phyloP scores from a whole-genome alignment of 2,329 filamentous ascomycete genomes.

The Penicillium sclerotigenum region DNA sequence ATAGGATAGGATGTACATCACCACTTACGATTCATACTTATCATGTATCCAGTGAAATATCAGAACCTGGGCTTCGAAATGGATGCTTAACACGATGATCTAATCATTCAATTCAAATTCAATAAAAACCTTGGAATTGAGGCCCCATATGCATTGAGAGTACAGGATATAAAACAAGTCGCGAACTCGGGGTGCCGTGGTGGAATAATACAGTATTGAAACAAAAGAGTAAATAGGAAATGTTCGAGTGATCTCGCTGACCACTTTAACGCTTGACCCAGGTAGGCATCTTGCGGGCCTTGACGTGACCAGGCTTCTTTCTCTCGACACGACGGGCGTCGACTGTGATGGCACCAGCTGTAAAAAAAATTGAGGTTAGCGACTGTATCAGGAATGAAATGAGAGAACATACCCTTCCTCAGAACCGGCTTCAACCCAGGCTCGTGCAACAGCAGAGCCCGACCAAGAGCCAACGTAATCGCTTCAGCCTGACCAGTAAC shows the following conservation, averaged over 20 bases:
- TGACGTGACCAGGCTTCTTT: constrained; percentile 94
- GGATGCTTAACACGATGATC: not conserved
- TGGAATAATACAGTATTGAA: constrained; percentile 30
- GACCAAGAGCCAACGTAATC: constrained; percentile 82
- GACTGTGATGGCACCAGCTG: constrained; percentile 88
- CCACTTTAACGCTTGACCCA: constrained; percentile 79
- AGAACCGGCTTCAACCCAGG: constrained; percentile 84
- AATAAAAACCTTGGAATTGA: constrained; percentile 10
- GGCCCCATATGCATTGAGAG: constrained; percentile 28
- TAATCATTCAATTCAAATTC: not conserved
- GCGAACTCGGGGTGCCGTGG: constrained; percentile 23
- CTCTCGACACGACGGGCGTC: constrained; percentile 91
- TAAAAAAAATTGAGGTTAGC: constrained; percentile 22
- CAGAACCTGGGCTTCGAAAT: not conserved
- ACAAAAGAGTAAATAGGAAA: constrained; percentile 21
- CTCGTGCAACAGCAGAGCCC: constrained; percentile 85
- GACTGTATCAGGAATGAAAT: not conserved
- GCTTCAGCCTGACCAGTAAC: constrained; percentile 95
- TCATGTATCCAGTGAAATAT: not conserved
- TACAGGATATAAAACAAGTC: constrained; percentile 31
- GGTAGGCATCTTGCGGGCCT: constrained; percentile 95
- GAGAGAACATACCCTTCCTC: constrained; percentile 70
- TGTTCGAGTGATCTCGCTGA: constrained; percentile 11
- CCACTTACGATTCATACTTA: not conserved
- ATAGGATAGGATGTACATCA: not conserved